Conservation (phyloP, 129 eudicot species). For the Tagetes patula region DNA sequence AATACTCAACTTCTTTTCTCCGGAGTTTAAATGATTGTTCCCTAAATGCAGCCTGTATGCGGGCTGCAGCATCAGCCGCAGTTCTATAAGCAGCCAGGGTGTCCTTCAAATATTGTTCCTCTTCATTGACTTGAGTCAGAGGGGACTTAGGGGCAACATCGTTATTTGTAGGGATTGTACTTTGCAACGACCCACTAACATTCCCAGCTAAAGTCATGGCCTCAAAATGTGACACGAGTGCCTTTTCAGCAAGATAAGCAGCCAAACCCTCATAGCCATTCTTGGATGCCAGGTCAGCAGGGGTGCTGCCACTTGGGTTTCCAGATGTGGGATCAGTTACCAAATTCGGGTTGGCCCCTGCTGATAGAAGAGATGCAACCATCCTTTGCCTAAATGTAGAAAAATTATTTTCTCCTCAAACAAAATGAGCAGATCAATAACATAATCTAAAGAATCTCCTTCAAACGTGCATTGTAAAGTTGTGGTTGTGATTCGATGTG, state of each 20-base stretch:
- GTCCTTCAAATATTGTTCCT: slow-evolving; percentile 72
- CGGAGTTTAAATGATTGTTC: slow-evolving; percentile 65
- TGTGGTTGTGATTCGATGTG: too few species aligned
- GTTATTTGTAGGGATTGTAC: slow-evolving; percentile 36
- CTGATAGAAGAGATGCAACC: slow-evolving; percentile 94
- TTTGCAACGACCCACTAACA: slow-evolving; percentile 79
- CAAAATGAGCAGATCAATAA: neutral
- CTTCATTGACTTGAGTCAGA: slow-evolving; percentile 46
- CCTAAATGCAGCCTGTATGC: slow-evolving; percentile 92
- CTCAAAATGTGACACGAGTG: slow-evolving; percentile 72
- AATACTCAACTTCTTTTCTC: slow-evolving; percentile 48
- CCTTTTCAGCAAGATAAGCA: slow-evolving; percentile 92
- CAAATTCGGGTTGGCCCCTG: slow-evolving; percentile 87
- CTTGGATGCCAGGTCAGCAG: slow-evolving; percentile 88
- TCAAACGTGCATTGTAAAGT: neutral
- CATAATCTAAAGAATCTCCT: slow-evolving; percentile 1
- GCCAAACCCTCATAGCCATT: slow-evolving; percentile 81
- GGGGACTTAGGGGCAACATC: slow-evolving; percentile 22
- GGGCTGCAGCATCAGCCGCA: slow-evolving; percentile 99
- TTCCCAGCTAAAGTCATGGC: slow-evolving; percentile 97
- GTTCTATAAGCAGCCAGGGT: slow-evolving; percentile 91
- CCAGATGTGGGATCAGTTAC: slow-evolving; percentile 93
- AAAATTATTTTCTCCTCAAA: neutral
- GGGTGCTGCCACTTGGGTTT: slow-evolving; percentile 71
- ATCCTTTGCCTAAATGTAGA: slow-evolving; percentile 68